phyloP scores from a whole-genome alignment of 331 rosid species.

The Malus hybrid region DNA sequence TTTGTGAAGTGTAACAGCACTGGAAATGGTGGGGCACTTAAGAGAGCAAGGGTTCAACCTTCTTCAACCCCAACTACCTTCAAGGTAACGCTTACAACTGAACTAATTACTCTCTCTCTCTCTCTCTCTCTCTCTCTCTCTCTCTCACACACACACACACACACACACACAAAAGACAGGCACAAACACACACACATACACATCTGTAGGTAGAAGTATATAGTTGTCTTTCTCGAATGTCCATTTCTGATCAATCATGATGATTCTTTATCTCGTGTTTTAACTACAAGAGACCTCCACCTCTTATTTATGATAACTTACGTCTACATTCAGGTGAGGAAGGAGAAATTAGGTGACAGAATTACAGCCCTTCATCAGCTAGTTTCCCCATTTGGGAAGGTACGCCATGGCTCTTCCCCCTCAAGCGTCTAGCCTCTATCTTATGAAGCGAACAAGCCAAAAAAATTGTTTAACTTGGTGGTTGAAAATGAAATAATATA shows the following conservation, averaged over 20 bases:
- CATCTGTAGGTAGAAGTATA: constrained; percentile 26
- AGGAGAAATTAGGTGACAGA: constrained; percentile 99
- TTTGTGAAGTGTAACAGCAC: constrained; percentile 50
- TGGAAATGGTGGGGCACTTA: constrained; percentile 59
- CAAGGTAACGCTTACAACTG: constrained; percentile 53
- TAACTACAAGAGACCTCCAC: constrained; percentile 7
- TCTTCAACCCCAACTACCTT: constrained; percentile 68
- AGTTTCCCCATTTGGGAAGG: constrained; percentile 99
- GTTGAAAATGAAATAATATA: neutral
- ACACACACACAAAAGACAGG: constrained; percentile 11
- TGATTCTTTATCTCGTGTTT: constrained; percentile 39
- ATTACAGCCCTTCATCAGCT: constrained; percentile 95
- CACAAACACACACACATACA: constrained; percentile 18
- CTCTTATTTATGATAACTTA: neutral
- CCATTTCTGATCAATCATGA: constrained; percentile 36
- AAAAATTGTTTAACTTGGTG: neutral
- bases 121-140: constrained; percentile 8
- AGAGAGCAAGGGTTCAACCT: constrained; percentile 92
- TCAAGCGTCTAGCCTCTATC: neutral
- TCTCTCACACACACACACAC: neutral
- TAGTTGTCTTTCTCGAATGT: constrained; percentile 77
- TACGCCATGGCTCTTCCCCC: constrained; percentile 8
- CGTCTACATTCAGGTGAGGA: constrained; percentile 68
- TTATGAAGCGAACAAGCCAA: neutral
- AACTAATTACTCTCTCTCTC: neutral